These are phyloP conservation scores for Erucastrum elatum DNA, from an alignment of 345 rosid genomes.

Conservation along the genomic window DNA sequence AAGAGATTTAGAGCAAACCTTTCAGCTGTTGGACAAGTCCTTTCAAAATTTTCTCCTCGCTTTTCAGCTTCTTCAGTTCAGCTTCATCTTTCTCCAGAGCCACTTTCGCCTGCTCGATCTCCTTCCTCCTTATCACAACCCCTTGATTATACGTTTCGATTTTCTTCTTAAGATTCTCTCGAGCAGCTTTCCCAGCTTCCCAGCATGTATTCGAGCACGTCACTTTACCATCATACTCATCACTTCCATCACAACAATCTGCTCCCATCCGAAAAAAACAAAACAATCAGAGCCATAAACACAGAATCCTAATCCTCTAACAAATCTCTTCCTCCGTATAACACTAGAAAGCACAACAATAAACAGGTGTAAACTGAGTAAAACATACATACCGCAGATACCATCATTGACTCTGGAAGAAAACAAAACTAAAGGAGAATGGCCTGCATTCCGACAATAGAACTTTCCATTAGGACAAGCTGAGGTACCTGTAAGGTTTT, in stretches of 20 bases:
- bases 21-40: constrained; percentile 73
- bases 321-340: neutral
- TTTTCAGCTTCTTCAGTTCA: constrained; percentile 62
- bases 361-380: neutral
- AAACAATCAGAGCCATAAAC: neutral
- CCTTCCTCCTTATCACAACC: constrained; percentile 50
- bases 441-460: constrained; percentile 82
- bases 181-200: constrained; percentile 92
- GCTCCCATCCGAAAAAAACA: constrained; percentile 11
- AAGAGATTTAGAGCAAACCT: constrained; percentile 51
- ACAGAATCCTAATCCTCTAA: neutral
- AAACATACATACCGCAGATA: constrained; percentile 74
- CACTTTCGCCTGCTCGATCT: constrained; percentile 59
- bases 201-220: constrained; percentile 81
- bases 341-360: neutral
- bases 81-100: constrained; percentile 72
- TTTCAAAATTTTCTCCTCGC: constrained; percentile 73
- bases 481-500: constrained; percentile 66
- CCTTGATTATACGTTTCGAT: constrained; percentile 71
- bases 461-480: constrained; percentile 88
- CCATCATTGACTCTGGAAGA: constrained; percentile 98
- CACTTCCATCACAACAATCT: constrained; percentile 99
- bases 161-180: constrained; percentile 65
- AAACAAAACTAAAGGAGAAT: constrained; percentile 55
- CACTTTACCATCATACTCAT: constrained; percentile 77